Evolutionary conservation across 2,329 filamentous ascomycete genomes (phyloP), one percentile per base, ranked within the genome.

Genomic region (Aureobasidium sp.): DNA sequence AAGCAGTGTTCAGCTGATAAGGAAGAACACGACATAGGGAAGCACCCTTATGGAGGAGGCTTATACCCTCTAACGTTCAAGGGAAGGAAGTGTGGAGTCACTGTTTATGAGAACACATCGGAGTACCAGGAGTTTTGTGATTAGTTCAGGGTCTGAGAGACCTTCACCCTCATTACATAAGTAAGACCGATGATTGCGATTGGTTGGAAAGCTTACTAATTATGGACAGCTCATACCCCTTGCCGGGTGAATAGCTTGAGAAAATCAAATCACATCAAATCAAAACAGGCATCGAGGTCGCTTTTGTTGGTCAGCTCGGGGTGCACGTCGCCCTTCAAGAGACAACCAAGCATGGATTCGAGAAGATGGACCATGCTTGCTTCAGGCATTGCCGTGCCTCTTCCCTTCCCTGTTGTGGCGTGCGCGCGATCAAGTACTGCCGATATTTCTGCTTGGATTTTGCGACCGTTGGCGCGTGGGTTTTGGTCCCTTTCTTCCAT

Each of bases 121-220:
- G 51, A 40, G 38, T 45, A n/a, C 18, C 23, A 45, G 42, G 42
- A n/a, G 25, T 56, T 43, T 9, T n/a, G 53, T 13, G 33, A 56
- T 27, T 27, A n/a, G 42, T 43, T 56, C 36, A 56, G 43, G 53
- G 53, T 56, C 53, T 56, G n/a, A 56, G 53, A 56, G n/a, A 56
- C 53, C 53, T 56, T 56, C 36, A 56, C 53, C 36, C 33, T 56
- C 53, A n/a, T 56, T 56, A 43, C 23, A 23, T 42, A 56, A 56
- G 36, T 56, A 56, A 56, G 53, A 42, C 53, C n/a, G 36, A 42
- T 42, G n/a, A 27, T 43, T 56, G n/a, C 29, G n/a, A 56, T 56
- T 56, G 36, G 53, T n/a, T 56, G n/a, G 36, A 56, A 43, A 56
- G 2, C 53, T 13, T 42, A 10, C 20, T 56, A 15, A 56, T 42